Evolutionary conservation across 176 grass and related monocot genomes (phyloP).

Genomic region (Oryza nivara): DNA sequence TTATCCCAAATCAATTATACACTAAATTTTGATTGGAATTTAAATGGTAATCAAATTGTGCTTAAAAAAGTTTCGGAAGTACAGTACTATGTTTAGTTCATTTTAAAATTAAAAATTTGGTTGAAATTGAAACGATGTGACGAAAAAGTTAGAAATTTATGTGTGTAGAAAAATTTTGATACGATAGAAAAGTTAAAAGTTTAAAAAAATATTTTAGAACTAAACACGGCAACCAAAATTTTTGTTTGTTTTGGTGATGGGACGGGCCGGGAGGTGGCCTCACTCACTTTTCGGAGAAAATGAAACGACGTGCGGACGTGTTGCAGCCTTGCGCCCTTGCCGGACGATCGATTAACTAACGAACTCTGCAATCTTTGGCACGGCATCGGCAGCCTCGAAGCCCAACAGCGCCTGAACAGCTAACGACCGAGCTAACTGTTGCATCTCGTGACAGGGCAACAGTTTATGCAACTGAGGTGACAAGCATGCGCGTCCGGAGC

Average conservation of each 20-base stretch:
- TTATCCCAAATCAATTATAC: too few species aligned
- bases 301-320: neutral
- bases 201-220: too few species aligned
- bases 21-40: too few species aligned
- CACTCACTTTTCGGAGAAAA: neutral
- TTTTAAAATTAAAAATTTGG: too few species aligned
- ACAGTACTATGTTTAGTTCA: too few species aligned
- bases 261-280: neutral
- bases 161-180: too few species aligned
- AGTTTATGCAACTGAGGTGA: neutral
- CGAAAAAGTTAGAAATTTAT: too few species aligned
- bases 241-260: neutral
- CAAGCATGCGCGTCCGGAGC: neutral
- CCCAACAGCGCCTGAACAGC: neutral
- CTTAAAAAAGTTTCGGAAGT: too few species aligned
- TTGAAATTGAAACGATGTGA: too few species aligned
- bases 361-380: neutral
- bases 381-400: neutral
- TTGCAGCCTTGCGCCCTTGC: neutral
- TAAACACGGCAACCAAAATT: too few species aligned
- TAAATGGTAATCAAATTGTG: too few species aligned
- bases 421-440: neutral
- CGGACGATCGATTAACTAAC: neutral
- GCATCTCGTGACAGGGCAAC: slow-evolving; percentile 4
- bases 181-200: too few species aligned